Conservation (phyloP, 2,329 filamentous ascomycete species). For the Pseudodiploospora longispora region DNA sequence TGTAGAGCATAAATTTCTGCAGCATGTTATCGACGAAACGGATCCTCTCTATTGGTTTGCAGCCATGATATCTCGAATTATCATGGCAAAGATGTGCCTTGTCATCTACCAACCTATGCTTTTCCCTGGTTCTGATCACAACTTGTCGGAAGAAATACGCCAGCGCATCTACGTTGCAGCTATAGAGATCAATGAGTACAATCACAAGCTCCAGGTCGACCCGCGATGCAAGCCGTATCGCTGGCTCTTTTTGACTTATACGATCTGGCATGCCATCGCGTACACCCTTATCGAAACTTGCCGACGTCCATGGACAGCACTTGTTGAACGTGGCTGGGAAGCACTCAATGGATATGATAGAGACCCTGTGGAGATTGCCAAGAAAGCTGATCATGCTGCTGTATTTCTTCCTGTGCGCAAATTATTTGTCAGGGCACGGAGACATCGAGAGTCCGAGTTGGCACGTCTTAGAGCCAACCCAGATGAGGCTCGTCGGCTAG, state of each 20-base stretch:
- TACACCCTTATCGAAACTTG: slow-evolving; percentile 40
- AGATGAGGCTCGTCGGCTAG: slow-evolving; percentile 40
- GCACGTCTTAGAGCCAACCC: slow-evolving; percentile 38
- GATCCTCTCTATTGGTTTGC: slow-evolving; percentile 58
- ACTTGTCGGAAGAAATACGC: slow-evolving; percentile 52
- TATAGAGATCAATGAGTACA: slow-evolving; percentile 66
- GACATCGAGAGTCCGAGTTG: slow-evolving; percentile 44
- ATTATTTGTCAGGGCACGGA: slow-evolving; percentile 43
- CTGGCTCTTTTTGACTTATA: slow-evolving; percentile 44
- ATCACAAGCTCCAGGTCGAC: slow-evolving; percentile 56
- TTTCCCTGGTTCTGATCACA: slow-evolving; percentile 46
- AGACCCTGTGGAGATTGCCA: slow-evolving; percentile 35
- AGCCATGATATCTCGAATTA: slow-evolving; percentile 59
- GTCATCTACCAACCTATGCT: slow-evolving; percentile 69
- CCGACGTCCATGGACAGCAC: slow-evolving; percentile 39
- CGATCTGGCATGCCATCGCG: slow-evolving; percentile 43
- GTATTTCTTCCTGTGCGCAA: slow-evolving; percentile 48
- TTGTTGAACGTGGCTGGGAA: slow-evolving; percentile 43
- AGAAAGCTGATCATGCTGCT: slow-evolving; percentile 36
- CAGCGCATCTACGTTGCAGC: slow-evolving; percentile 64
- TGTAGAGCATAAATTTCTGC: slow-evolving; percentile 48
- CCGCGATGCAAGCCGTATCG: slow-evolving; percentile 35
- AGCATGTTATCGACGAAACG: slow-evolving; percentile 39
- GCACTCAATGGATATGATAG: slow-evolving; percentile 32
- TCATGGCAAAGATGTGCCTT: slow-evolving; percentile 72